A percentile compares a stretch with the other conserved stretches of the same genome.
phyloP scores from a whole-genome alignment of 768 basidiomycete species.

The Rhizopogon salebrosus region DNA sequence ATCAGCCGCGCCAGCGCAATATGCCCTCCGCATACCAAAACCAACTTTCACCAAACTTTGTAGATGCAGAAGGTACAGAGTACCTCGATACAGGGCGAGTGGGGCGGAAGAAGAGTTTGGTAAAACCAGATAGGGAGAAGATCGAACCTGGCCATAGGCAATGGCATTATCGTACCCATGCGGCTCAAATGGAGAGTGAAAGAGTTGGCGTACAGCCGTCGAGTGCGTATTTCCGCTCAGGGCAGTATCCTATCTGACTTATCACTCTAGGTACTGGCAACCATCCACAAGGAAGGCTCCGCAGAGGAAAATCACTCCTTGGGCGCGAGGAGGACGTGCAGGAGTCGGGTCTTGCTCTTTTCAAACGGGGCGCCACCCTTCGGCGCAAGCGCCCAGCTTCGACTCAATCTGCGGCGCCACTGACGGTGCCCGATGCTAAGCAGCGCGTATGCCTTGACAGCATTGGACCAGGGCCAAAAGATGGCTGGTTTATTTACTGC shows the following conservation, averaged over 20 bases:
- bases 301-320: slow-evolving; percentile 86
- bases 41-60: slow-evolving; percentile 36
- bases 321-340: slow-evolving; percentile 87
- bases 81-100: slow-evolving; percentile 47
- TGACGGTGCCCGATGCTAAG: slow-evolving; percentile 31
- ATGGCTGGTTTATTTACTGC: slow-evolving; percentile 95
- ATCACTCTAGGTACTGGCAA: slow-evolving; percentile 66
- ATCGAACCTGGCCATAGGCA: slow-evolving; percentile 92
- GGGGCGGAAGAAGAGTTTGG: slow-evolving; percentile 85
- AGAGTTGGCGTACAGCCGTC: slow-evolving; percentile 74
- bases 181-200: slow-evolving; percentile 70
- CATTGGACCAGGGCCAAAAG: slow-evolving; percentile 82
- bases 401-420: slow-evolving; percentile 33
- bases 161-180: slow-evolving; percentile 91
- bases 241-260: not conserved
- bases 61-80: slow-evolving; percentile 28
- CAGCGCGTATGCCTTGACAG: slow-evolving; percentile 58
- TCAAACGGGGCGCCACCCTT: slow-evolving; percentile 80
- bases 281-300: slow-evolving; percentile 53
- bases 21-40: slow-evolving; percentile 41
- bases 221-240: slow-evolving; percentile 46
- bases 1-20: slow-evolving; percentile 45
- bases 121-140: slow-evolving; percentile 91
- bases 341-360: slow-evolving; percentile 88
- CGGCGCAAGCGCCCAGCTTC: slow-evolving; percentile 60